Evolutionary conservation across 2,329 filamentous ascomycete genomes (phyloP).

Genomic region (Aspergillus neotritici): DNA sequence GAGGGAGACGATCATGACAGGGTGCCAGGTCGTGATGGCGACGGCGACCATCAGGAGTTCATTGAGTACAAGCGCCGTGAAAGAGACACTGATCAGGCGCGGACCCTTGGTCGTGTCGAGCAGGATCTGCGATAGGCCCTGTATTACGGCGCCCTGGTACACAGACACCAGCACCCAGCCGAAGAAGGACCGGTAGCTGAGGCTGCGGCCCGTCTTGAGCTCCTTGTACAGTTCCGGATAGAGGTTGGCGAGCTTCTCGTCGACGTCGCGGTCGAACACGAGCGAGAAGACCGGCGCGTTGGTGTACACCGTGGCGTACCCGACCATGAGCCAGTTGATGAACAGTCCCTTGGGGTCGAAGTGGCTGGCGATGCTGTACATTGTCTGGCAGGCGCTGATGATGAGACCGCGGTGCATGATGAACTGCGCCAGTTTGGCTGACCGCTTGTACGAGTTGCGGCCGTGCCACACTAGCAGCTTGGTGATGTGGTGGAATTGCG

Average conservation of each 20-base stretch:
- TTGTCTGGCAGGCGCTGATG: conserved; percentile 91
- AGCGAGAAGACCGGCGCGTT: conserved; percentile 88
- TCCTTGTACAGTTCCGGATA: conserved; percentile 98
- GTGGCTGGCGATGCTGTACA: conserved; percentile 88
- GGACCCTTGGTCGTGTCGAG: conserved; percentile 63
- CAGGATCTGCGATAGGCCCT: conserved; percentile 85
- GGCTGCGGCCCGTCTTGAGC: conserved; percentile 76
- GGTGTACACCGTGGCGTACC: conserved; percentile 94
- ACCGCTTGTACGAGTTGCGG: conserved; percentile 92
- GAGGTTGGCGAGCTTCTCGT: conserved; percentile 85
- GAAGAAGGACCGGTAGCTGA: conserved; percentile 93
- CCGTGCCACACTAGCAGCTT: conserved; percentile 99
- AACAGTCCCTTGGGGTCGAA: conserved; percentile 95
- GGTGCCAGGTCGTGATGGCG: conserved; percentile 95
- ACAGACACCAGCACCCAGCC: conserved; percentile 92
- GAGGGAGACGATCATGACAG: conserved; percentile 79
- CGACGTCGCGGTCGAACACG: conserved; percentile 90
- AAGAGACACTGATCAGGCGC: conserved; percentile 82
- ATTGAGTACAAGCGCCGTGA: conserved; percentile 86
- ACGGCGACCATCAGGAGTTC: conserved; percentile 97
- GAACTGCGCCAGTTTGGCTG: conserved; percentile 92
- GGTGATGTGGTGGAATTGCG: conserved; percentile 89
- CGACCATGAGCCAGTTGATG: conserved; percentile 93
- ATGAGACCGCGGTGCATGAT: conserved; percentile 96
- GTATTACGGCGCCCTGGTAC: conserved; percentile 92